Conservation (phyloP, 352 stramenopile genomes). For the Phytophthora podocarpi region DNA sequence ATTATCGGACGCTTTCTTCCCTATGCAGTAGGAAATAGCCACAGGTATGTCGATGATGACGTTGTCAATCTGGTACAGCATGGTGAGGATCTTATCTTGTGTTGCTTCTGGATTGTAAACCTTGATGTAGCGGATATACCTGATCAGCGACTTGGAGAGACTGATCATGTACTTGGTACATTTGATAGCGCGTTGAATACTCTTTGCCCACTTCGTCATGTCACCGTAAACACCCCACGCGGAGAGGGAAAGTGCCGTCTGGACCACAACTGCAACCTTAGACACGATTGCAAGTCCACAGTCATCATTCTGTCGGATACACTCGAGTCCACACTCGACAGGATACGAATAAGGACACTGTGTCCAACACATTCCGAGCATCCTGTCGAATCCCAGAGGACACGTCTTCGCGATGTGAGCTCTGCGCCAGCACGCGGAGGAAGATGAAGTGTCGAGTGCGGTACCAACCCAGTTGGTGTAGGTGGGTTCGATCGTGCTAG, state of each 20-base stretch:
- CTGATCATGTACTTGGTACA: slow-evolving; percentile 48
- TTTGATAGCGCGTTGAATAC: slow-evolving; percentile 35
- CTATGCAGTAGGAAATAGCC: slow-evolving; percentile 46
- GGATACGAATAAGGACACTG: slow-evolving; percentile 45
- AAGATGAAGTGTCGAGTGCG: slow-evolving; percentile 11
- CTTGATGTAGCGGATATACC: slow-evolving; percentile 43
- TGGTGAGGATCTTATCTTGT: slow-evolving; percentile 39
- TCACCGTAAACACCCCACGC: slow-evolving; percentile 33
- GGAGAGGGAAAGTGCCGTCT: slow-evolving; percentile 34
- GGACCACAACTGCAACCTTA: slow-evolving; percentile 33
- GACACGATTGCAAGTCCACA: slow-evolving; percentile 40
- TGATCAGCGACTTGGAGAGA: slow-evolving; percentile 38
- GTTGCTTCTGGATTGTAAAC: slow-evolving; percentile 32
- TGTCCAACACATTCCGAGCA: slow-evolving; percentile 45
- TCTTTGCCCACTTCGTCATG: slow-evolving; percentile 35
- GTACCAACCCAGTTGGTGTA: slow-evolving; percentile 46
- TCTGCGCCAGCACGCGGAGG: slow-evolving; percentile 45
- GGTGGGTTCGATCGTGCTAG: slow-evolving; percentile 34
- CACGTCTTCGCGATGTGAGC: slow-evolving; percentile 39
- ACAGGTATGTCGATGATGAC: slow-evolving; percentile 52
- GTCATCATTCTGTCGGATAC: slow-evolving; percentile 51
- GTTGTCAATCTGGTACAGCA: slow-evolving; percentile 55
- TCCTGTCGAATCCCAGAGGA: slow-evolving; percentile 33
- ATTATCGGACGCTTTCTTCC: slow-evolving; percentile 29
- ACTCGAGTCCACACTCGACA: slow-evolving; percentile 48